Conservation (phyloP, 106 monocot genomes). For the Acorus gramineus region DNA sequence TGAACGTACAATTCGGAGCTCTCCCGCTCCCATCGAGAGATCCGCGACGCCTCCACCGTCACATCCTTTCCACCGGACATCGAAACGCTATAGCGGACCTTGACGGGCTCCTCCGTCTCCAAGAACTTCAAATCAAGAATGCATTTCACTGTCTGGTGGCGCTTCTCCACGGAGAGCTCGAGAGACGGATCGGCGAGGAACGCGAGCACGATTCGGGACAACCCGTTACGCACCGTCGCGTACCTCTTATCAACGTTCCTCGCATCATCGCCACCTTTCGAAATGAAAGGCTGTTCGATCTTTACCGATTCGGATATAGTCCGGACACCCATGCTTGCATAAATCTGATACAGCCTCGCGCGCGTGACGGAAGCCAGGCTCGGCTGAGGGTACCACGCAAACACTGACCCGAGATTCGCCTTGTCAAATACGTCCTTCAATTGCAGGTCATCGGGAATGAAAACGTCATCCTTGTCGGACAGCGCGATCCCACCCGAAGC, state of each 20-base stretch:
- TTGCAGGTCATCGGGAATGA: constrained; percentile 38
- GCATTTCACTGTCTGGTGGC: constrained; percentile 17
- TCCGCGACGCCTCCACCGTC: constrained; percentile 5
- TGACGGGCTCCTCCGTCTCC: constrained; percentile 22
- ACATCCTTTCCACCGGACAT: constrained; percentile 17
- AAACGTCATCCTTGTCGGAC: constrained; percentile 11
- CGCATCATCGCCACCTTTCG: not conserved
- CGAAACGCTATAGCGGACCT: constrained; percentile 10
- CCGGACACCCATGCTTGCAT: constrained; percentile 21
- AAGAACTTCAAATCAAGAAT: constrained; percentile 21
- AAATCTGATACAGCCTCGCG: constrained; percentile 23
- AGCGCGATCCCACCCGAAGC: constrained; percentile 1
- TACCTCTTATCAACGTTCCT: not conserved
- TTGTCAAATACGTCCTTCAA: constrained; percentile 16
- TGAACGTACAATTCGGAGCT: constrained; percentile 12
- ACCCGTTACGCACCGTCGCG: constrained; percentile 14
- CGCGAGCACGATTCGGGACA: constrained; percentile 33
- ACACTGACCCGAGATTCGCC: not conserved
- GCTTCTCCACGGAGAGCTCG: constrained; percentile 12
- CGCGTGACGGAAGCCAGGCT: constrained; percentile 3
- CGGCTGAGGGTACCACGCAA: constrained; percentile 26
- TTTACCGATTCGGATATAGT: constrained; percentile 25
- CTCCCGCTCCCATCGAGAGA: constrained; percentile 30
- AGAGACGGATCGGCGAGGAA: constrained; percentile 35
- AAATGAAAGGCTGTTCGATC: constrained; percentile 5